Conservation (phyloP, 2,329 filamentous ascomycete species). For the Fusarium luffae region DNA sequence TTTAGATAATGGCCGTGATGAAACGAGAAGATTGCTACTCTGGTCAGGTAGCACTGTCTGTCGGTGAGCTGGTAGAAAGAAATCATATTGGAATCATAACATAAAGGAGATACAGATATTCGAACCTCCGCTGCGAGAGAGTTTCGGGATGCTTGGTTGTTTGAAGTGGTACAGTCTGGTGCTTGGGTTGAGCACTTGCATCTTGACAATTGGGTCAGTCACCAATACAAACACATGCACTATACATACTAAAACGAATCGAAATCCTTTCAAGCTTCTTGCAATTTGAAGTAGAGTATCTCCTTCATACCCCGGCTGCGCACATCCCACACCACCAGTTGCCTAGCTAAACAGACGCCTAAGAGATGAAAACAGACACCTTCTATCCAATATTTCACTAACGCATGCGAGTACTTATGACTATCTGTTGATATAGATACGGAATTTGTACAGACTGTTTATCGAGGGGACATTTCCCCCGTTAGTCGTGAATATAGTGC, state of each 20-base stretch:
- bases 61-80: background rate
- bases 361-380: background rate
- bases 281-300: background rate
- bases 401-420: background rate
- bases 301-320: background rate
- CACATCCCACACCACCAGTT: background rate
- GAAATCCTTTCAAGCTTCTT: background rate
- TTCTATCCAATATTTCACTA: background rate
- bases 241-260: background rate
- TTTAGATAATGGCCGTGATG: background rate
- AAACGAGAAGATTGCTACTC: background rate
- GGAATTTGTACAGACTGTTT: background rate
- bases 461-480: background rate
- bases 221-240: background rate
- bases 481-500: background rate
- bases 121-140: background rate
- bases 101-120: background rate
- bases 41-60: background rate
- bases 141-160: background rate
- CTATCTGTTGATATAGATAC: background rate
- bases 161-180: background rate
- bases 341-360: background rate
- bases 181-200: background rate
- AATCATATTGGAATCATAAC: too few relatives aligned
- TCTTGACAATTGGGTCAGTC: background rate